Percentiles rank a stretch among this genome's conserved stretches.
Evolutionary conservation across 805 yeast species (phyloP).

Genomic region (Debaryomyces prosopidis): DNA sequence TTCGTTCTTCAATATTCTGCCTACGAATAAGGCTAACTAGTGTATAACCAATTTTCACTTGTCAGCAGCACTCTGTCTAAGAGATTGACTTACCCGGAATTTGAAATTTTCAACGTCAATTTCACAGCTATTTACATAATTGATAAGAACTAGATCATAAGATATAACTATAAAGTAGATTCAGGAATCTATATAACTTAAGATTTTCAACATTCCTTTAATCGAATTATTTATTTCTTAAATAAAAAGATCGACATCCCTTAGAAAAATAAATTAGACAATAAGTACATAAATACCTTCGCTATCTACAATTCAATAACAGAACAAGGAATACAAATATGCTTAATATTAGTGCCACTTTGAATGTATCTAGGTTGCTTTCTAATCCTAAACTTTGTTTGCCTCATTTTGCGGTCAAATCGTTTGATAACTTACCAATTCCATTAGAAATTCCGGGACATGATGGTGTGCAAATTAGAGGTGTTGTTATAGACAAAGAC

Average conservation of each 20-base stretch:
- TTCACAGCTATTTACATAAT: neutral
- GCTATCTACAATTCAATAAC: neutral
- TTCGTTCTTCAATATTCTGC: neutral
- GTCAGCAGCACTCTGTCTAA: neutral
- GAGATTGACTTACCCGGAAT: slow-evolving; percentile 1
- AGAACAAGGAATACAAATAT: slow-evolving; percentile 7
- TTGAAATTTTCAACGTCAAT: neutral
- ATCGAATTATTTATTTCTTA: too few relatives aligned
- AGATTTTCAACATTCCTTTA: too few relatives aligned
- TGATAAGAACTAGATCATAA: neutral
- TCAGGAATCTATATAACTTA: neutral
- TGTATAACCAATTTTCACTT: neutral
- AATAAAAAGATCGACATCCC: too few relatives aligned
- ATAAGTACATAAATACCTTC: too few relatives aligned
- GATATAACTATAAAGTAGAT: neutral
- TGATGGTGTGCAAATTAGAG: slow-evolving; percentile 49
- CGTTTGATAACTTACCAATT: slow-evolving; percentile 60
- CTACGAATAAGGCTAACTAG: neutral
- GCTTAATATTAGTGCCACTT: slow-evolving; percentile 76
- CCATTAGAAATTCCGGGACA: slow-evolving; percentile 45
- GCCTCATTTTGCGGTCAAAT: slow-evolving; percentile 59
- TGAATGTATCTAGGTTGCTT: slow-evolving; percentile 61
- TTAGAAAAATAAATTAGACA: too few relatives aligned
- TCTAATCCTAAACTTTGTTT: slow-evolving; percentile 66
- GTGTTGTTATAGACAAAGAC: slow-evolving; percentile 88